Evolutionary conservation across 2,329 filamentous ascomycete genomes (phyloP), one percentile per base, ranked within the genome.

Genomic region (Mycogone perniciosa): DNA sequence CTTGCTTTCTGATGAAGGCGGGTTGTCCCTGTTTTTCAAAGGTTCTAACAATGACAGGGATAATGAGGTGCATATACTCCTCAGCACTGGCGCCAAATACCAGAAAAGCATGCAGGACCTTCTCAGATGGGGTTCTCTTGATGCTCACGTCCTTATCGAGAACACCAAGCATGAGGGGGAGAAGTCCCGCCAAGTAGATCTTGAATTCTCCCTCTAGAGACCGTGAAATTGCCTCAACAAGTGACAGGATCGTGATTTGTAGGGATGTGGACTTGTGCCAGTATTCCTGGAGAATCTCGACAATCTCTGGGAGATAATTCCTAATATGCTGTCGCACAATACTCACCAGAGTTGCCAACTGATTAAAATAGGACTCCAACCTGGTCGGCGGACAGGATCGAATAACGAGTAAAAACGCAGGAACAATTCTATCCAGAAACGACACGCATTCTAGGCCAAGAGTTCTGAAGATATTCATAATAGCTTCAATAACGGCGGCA

Each of bases 11-110:
- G 44, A 96, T 82, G 53, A 85, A 85, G 1, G 81, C 74, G 6
- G 90, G 89, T 56, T 95, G 88, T 8, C 86, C 84, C 31, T 86
- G 81, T 63, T 89, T 95, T 66, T 99, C 92, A 62, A 99, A 97
- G 44, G 96, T 87, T 41, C 87, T 84, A 7, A 99, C 91, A 62
- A 99, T 90, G 34, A 95, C 89, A 0, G 93, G 93, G 46, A 99
- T 89, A 58, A 99, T 97, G 47, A 99, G 77, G 66, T 99, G 93
- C 93, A 99, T 99, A 67, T 99, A 99, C 66, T 99, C 93, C 66
- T 99, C 93, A 8, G 88, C 88, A 62, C 91, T 97, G 0, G 91
- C 86, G 1, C 95, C 95, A 65, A 99, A 99, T 1, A 99, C 88
- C 30, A 99, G 73, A 67, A 99, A 96, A 0, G 92, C 91, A 64